Conservation (phyloP, 768 basidiomycete genomes). For the Agrocybe praecox region DNA sequence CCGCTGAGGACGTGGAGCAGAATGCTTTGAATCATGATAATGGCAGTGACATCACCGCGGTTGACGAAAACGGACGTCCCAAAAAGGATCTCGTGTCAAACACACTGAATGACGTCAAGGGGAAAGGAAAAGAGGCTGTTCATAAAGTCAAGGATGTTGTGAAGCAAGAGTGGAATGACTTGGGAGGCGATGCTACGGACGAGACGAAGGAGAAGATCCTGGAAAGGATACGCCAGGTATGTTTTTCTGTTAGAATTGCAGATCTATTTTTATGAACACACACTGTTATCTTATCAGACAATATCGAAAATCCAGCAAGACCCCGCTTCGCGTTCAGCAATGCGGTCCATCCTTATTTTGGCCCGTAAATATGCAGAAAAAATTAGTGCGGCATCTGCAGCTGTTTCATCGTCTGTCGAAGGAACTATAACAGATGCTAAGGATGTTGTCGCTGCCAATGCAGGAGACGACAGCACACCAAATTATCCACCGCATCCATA, state of each 20-base stretch:
- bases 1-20: conserved; percentile 33
- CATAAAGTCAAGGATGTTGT: conserved; percentile 13
- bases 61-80: conserved; percentile 5
- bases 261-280: neutral
- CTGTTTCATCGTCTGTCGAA: conserved; percentile 7
- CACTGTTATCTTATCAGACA: conserved; percentile 17
- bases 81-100: conserved; percentile 15
- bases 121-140: conserved; percentile 19
- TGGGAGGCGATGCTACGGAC: conserved; percentile 20
- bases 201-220: conserved; percentile 27
- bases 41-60: conserved; percentile 18
- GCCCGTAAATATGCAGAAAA: conserved; percentile 33
- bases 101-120: conserved; percentile 20
- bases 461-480: neutral
- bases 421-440: conserved; percentile 9
- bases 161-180: conserved; percentile 20
- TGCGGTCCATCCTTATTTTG: conserved; percentile 31
- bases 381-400: conserved; percentile 18
- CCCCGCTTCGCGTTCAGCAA: conserved; percentile 29
- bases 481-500: conserved; percentile 23
- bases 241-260: neutral
- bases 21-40: conserved; percentile 8
- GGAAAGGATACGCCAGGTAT: conserved; percentile 29
- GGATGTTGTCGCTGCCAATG: conserved; percentile 4
- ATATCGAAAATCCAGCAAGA: conserved; percentile 32